phyloP scores from a whole-genome alignment of 805 yeast species.

The Ogataea paraovalis region DNA sequence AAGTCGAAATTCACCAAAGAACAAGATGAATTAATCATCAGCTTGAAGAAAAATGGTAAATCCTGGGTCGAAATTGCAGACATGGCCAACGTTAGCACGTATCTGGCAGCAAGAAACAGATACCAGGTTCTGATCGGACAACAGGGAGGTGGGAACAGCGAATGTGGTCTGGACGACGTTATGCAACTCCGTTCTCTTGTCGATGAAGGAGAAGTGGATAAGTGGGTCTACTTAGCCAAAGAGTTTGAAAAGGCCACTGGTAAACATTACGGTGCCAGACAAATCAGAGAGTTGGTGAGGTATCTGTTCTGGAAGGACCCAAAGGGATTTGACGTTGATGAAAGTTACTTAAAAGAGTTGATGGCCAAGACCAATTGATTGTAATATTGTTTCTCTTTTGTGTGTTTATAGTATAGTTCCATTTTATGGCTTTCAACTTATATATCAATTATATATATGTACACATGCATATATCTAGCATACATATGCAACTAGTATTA shows the following conservation, averaged over 20 bases:
- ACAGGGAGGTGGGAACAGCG: conserved; percentile 69
- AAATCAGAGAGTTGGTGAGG: conserved; percentile 52
- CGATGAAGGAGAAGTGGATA: conserved; percentile 68
- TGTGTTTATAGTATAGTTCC: too few species aligned
- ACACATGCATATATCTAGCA: too few species aligned
- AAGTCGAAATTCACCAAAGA: conserved; percentile 66
- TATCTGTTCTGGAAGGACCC: conserved; percentile 55
- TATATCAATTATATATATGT: too few species aligned
- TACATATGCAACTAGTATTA: too few species aligned
- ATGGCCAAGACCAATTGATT: conserved; percentile 23
- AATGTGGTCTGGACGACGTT: conserved; percentile 59
- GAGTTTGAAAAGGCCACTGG: conserved; percentile 57
- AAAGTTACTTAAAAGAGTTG: conserved; percentile 39
- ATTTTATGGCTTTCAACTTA: too few species aligned
- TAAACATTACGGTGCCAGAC: conserved; percentile 45
- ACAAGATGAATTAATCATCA: conserved; percentile 64
- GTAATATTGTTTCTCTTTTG: not conserved
- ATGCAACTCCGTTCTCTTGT: conserved; percentile 45
- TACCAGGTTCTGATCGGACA: conserved; percentile 81
- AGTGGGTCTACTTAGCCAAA: conserved; percentile 60
- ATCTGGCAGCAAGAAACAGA: conserved; percentile 70
- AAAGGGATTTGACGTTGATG: conserved; percentile 51
- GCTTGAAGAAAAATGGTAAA: conserved; percentile 57
- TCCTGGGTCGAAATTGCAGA: conserved; percentile 75
- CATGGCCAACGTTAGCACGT: conserved; percentile 57